Evolutionary conservation across 129 eudicot species (phyloP).

Genomic region (carrot (Daucus carota)): DH1_v3.0 NC_030381.2:31164001-31164500

Average conservation of each 20-base stretch:
- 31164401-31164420: slow-evolving; percentile 28
- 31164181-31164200: not conserved
- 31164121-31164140: not conserved
- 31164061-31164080: too few relatives aligned
- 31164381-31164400: slow-evolving; percentile 29
- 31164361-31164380: slow-evolving; percentile 33
- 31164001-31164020: too few relatives aligned
- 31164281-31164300: slow-evolving; percentile 4
- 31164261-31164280: not conserved
- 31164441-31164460: slow-evolving; percentile 9
- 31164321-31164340: slow-evolving; percentile 29
- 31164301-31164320: slow-evolving; percentile 36
- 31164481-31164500: not conserved
- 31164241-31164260: slow-evolving; percentile 10
- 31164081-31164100: too few relatives aligned
- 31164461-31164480: not conserved
- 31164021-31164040: too few relatives aligned
- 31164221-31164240: slow-evolving; percentile 23
- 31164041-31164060: too few relatives aligned
- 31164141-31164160: not conserved
- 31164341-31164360: slow-evolving; percentile 38
- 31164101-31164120: too few relatives aligned
- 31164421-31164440: slow-evolving; percentile 23
- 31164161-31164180: not conserved
- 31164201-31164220: not conserved